Conservation (phyloP, 495 filamentous ascomycete genomes). For the Aspergillus wentii region DNA sequence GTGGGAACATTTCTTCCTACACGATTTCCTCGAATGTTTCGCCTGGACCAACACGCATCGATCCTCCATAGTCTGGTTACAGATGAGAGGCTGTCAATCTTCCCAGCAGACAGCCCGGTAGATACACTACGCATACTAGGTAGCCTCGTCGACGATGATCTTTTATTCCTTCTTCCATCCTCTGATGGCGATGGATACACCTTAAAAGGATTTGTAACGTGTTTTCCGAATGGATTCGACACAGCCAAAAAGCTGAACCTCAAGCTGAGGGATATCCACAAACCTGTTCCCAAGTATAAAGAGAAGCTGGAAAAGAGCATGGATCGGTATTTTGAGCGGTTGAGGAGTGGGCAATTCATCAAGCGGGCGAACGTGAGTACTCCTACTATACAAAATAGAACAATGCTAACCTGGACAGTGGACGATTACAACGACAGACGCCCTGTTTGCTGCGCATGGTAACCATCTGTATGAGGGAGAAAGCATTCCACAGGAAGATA, state of each 20-base stretch:
- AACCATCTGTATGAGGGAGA: conserved; percentile 18
- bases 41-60: conserved; percentile 4
- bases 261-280: conserved; percentile 61
- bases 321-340: conserved; percentile 60
- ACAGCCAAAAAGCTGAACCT: conserved; percentile 55
- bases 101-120: background rate
- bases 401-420: conserved; percentile 30
- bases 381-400: conserved; percentile 34
- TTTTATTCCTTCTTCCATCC: conserved; percentile 61
- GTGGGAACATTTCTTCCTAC: conserved; percentile 55
- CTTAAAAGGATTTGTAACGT: conserved; percentile 60
- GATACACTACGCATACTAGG: conserved; percentile 45
- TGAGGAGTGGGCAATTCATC: conserved; percentile 25
- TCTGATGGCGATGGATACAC: conserved; percentile 35
- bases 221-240: conserved; percentile 66
- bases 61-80: conserved; percentile 4
- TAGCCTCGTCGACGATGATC: conserved; percentile 63
- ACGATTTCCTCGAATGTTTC: conserved; percentile 60
- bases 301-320: conserved; percentile 65
- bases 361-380: conserved; percentile 50
- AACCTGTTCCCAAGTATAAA: conserved; percentile 58
- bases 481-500: conserved; percentile 3
- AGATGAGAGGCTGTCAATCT: conserved; percentile 5
- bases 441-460: conserved; percentile 9
- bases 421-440: conserved; percentile 7